Conservation (phyloP, 768 basidiomycete species). For the Suillus brevipes region DNA sequence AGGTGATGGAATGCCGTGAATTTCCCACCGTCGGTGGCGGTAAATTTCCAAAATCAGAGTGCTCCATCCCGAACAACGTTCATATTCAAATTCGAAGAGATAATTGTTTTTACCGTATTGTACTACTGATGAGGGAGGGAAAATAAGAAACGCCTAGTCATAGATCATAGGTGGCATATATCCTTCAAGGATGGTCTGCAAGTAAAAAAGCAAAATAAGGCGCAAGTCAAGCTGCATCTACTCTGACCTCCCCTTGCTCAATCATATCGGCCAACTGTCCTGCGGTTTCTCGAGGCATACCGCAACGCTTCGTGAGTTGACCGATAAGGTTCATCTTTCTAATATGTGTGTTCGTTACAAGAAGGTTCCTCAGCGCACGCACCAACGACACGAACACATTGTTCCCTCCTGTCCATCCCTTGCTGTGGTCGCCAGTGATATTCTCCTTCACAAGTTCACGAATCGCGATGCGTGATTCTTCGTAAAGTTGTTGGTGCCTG, state of each 20-base stretch:
- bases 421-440: background rate
- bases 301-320: background rate
- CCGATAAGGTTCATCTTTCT: background rate
- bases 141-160: background rate
- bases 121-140: background rate
- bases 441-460: background rate
- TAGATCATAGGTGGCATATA: background rate
- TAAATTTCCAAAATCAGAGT: background rate
- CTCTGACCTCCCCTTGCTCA: conserved; percentile 12
- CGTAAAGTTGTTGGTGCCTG: background rate
- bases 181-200: background rate
- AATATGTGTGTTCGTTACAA: background rate
- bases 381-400: background rate
- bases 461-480: background rate
- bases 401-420: background rate
- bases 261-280: conserved; percentile 24
- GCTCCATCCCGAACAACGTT: background rate
- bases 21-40: conserved; percentile 4
- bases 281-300: conserved; percentile 26
- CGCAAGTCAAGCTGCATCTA: background rate
- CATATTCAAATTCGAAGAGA: background rate
- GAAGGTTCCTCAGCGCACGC: background rate
- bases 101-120: background rate
- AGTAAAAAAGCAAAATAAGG: background rate
- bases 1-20: conserved; percentile 1